Base-by-base conservation (phyloP, 768 basidiomycete genomes). In the Sarcomyxa edulis region DNA sequence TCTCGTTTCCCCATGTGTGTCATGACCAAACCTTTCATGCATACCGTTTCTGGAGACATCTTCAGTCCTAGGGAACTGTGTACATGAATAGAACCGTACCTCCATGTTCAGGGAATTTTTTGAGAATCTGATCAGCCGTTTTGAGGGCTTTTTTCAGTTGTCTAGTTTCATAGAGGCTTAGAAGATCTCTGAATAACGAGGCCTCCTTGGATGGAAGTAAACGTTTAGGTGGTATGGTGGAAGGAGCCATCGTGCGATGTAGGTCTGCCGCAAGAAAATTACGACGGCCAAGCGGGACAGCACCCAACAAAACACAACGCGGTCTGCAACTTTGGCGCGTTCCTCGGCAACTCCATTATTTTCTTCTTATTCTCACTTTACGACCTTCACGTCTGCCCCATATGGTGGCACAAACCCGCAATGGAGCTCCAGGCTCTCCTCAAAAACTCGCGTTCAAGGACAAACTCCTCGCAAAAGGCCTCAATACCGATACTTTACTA, bases 31-130 rank as follows among this genome's bases (percentile, higher is more conserved):
- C 95, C 95, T 56, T 95, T 96, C 89, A 99, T 93, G 57, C 89
- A 92, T 56, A 94, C 60, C 19, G 95, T 94, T 65, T 98, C 95
- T 98, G 53, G 3, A 23, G 11, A 35, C n/a, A n/a, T n/a, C n/a
- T n/a, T 6, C 28, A 22, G 32, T 7, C n/a, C 16, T 32, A 14
- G 6, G 12, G 50, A n/a, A n/a, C n/a, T n/a, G 9, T n/a, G 8
- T 18, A n/a, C 21, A n/a, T 48, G 22, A 16, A 8, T 9, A 6
- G 7, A 2, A 27, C 14, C 78, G 33, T 52, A 91, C 95, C 94
- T 52, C 95, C 96, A 71, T 99, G 93, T 29, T 95, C 83, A 0
- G 96, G 93, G 52, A 82, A 79, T 68, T 95, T 96, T 66, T 91
- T 94, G 57, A 99, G 78, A 58, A 98, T 93, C 52, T 80, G 79